A percentile compares a stretch with the other conserved stretches of the same genome.
Conservation (phyloP, 2,329 filamentous ascomycete genomes). For the Phaeomoniella chlamydospora region DNA sequence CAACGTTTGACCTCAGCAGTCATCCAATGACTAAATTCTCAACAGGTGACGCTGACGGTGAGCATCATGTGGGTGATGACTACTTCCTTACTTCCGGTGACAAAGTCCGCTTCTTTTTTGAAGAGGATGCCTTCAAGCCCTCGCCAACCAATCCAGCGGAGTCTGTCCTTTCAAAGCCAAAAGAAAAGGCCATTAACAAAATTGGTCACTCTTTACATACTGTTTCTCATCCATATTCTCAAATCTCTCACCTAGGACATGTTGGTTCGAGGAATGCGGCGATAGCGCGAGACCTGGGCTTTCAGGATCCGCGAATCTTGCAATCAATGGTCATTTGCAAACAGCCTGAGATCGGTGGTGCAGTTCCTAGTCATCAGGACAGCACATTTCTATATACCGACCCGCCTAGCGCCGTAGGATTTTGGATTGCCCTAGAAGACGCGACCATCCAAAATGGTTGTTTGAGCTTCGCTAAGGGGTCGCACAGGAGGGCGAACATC, state of each 20-base stretch:
- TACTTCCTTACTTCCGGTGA: conserved; percentile 88
- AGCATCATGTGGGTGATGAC: conserved; percentile 72
- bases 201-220: conserved; percentile 67
- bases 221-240: conserved; percentile 51
- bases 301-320: conserved; percentile 59
- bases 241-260: conserved; percentile 32
- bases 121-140: conserved; percentile 69
- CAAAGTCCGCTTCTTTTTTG: conserved; percentile 93
- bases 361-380: conserved; percentile 84
- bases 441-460: conserved; percentile 78
- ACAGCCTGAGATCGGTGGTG: conserved; percentile 87
- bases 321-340: conserved; percentile 99
- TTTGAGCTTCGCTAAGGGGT: conserved; percentile 71
- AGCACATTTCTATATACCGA: conserved; percentile 84
- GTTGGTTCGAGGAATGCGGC: conserved; percentile 33
- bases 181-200: conserved; percentile 77
- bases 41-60: conserved; percentile 54
- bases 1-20: conserved; percentile 59
- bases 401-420: conserved; percentile 78
- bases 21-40: conserved; percentile 93
- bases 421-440: conserved; percentile 96
- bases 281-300: conserved; percentile 59
- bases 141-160: conserved; percentile 23
- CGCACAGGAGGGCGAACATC: conserved; percentile 60
- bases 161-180: conserved; percentile 60